Evolutionary conservation across 1,284 basidiomycete genomes (phyloP).

Genomic region (Cryptococcus neoformans): DNA sequence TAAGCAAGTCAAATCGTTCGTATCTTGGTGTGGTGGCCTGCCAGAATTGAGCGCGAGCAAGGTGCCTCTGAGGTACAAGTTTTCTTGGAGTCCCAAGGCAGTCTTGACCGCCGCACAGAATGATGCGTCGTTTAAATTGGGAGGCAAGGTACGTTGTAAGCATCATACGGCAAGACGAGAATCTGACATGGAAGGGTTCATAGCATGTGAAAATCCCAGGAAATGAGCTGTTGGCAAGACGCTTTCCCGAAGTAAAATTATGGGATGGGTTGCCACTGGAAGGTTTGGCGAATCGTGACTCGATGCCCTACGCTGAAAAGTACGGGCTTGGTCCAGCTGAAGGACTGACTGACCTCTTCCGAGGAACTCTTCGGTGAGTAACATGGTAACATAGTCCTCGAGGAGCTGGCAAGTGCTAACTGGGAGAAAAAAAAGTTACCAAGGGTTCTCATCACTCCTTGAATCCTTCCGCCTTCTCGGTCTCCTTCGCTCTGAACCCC

Average conservation of each 20-base stretch:
- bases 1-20: conserved; percentile 71
- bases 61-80: conserved; percentile 81
- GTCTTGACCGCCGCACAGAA: conserved; percentile 82
- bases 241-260: conserved; percentile 66
- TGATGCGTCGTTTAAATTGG: conserved; percentile 66
- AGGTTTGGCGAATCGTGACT: conserved; percentile 86
- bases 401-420: conserved; percentile 1
- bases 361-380: conserved; percentile 75
- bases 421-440: conserved; percentile 64
- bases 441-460: conserved; percentile 77
- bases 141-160: conserved; percentile 54
- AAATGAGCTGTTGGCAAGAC: conserved; percentile 57
- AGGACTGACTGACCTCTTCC: conserved; percentile 64
- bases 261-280: conserved; percentile 70
- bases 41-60: conserved; percentile 69
- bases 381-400: background rate
- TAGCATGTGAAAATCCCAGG: conserved; percentile 59
- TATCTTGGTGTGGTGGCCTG: conserved; percentile 90
- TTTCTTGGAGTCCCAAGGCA: conserved; percentile 90
- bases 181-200: background rate
- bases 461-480: conserved; percentile 71
- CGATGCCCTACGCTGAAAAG: conserved; percentile 67
- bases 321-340: conserved; percentile 63
- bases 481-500: conserved; percentile 57
- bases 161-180: background rate